Base-by-base conservation (phyloP, 2,329 filamentous ascomycete species). In the Microsporum canis region DNA sequence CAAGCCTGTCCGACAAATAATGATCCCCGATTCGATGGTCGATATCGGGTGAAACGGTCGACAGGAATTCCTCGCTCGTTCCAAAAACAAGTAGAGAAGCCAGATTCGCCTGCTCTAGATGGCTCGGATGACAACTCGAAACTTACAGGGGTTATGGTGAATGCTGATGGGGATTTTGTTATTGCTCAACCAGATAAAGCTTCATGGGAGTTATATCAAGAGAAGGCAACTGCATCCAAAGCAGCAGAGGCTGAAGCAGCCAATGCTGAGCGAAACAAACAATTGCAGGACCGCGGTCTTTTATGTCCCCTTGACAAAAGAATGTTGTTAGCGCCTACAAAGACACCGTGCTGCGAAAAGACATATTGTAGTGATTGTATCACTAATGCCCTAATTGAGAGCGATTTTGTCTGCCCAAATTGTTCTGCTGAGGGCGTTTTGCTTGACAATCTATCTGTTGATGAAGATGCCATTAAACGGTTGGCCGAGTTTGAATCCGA, bases 331-430 rank as follows among this genome's bases (percentile, higher is more conserved):
- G 90, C 96, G 75, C 92, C 94, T 83, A 94, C 95, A 82, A 95
- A 96, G 84, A 97, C 94, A 72, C 92, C 94, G 67, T 99, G 94
- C 84, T 99, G 94, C 82, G 84, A 88, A 79, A 95, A 88, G 83
- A 96, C 91, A 73, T 99, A 95, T 82, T 99, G 94, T 83, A 94
- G 94, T 84, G 91, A 96, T 75, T 99, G 94, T 87, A 96, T 99
- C 78, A 95, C 94, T 75, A 96, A 96, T 84, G 89, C 91, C 77
- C 86, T 99, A 77, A 92, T 96, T 78, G 91, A 97, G 80, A 94
- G 88, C 83, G 94, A 99, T 82, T 91, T 99, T 77, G 82, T 91
- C 76, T 99, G 94, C 76, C 94, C 94, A 66, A 87, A 86, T 68
- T 99, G 94, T 80, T 85, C 89, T 76, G 88, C 87, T 65, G 91